Evolutionary conservation across 2,329 filamentous ascomycete species (phyloP), one percentile per base, ranked within the genome.

Genomic region (Pestalotiopsis sp.): DNA sequence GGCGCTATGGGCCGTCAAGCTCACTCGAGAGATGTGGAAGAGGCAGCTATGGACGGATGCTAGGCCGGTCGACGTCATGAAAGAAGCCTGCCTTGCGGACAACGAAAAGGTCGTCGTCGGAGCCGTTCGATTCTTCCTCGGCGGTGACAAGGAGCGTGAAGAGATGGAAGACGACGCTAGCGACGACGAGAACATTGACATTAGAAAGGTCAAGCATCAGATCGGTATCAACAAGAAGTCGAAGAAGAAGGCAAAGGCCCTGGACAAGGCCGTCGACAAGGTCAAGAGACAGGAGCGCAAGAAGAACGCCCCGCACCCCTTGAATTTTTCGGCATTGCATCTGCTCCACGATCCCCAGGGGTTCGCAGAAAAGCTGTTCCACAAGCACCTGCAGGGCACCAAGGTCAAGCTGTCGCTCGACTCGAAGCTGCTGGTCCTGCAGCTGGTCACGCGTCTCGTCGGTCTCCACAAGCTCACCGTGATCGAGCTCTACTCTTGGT

Each of bases 311-410:
- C 93, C 94, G 3, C 93, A 97, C 75, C 90, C 92, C 1, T 88
- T 99, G 72, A 99, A 99, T 83, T 99, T 99, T 80, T 98, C 95
- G 0, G 96, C 96, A 0, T 86, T 99, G 56, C 96, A 99, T 79
- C 87, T 99, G 25, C 86, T 99, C 2, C 93, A 98, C 79, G 95
- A 98, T 74, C 95, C 96, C 0, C 96, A 99, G 79, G 93, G 93
- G 0, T 98, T 98, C 76, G 93, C 94, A 3, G 96, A 99, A 80
- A 87, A 88, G 64, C 85, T 99, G 6, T 99, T 98, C 81, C 89
- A 90, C 58, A 97, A 96, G 79, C 96, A 99, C 76, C 84, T 99
- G 57, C 94, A 97, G 74, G 95, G 92, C 75, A 90, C 91, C 25
- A 97, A 94, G 81, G 90, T 92, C 23, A 96, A 93, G 79, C 85